Percentiles rank a stretch among this genome's conserved stretches.
These are phyloP conservation scores for Pholiota conissans DNA, from an alignment of 768 basidiomycete genomes.

Conservation along the genomic window DNA sequence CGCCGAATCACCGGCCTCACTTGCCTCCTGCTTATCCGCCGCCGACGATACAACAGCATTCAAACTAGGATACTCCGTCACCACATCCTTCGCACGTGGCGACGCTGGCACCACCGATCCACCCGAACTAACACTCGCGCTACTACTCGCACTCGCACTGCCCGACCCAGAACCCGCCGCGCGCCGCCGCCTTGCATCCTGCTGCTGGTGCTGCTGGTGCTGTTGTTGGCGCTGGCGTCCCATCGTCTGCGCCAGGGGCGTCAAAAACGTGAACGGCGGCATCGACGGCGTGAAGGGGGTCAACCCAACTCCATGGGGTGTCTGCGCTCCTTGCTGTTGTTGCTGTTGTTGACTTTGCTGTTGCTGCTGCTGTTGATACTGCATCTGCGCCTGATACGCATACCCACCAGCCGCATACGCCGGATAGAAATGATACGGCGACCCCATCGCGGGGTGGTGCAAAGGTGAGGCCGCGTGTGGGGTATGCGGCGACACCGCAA, in stretches of 20 bases:
- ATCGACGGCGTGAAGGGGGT: constrained; percentile 96
- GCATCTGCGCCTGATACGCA: background rate
- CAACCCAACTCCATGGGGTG: constrained; percentile 80
- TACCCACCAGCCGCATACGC: background rate
- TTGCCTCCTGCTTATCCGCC: background rate
- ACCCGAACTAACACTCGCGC: background rate
- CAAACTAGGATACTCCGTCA: background rate
- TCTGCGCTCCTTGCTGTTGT: constrained; percentile 27
- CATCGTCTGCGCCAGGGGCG: constrained; percentile 34
- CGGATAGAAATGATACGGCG: constrained; percentile 23
- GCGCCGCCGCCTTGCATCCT: background rate
- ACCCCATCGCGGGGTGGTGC: constrained; percentile 36
- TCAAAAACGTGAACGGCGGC: constrained; percentile 89
- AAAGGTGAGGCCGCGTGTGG: constrained; percentile 37
- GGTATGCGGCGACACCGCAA: constrained; percentile 22
- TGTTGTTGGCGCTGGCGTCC: background rate
- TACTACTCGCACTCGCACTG: background rate
- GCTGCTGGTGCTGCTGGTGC: background rate
- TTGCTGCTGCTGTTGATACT: constrained; percentile 6
- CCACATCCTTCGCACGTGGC: background rate
- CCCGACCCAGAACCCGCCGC: background rate
- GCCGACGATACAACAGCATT: background rate
- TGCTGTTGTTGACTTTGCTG: constrained; percentile 5
- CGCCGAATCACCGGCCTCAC: background rate
- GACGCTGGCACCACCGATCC: background rate